Percentiles rank a stretch among this genome's conserved stretches.
Evolutionary conservation across 164 flowering plant genomes (phyloP).

Genomic region (Hamamelis virginiana): DNA sequence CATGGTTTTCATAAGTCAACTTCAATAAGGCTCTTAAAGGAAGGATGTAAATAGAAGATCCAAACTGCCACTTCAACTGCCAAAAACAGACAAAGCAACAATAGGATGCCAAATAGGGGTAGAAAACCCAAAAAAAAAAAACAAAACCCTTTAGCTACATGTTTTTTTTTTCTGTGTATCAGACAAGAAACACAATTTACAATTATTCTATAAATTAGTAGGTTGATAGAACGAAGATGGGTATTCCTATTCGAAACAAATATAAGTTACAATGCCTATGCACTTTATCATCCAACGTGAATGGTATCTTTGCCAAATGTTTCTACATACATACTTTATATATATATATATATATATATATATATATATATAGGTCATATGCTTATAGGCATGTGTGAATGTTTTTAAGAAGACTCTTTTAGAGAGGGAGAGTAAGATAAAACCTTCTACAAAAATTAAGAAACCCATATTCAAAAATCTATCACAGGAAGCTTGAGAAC

Average conservation of each 20-base stretch:
- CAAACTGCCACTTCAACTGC: conserved; percentile 32
- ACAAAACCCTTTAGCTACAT: too few species aligned
- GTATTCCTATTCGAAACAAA: too few species aligned
- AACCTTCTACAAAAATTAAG: not conserved
- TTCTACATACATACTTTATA: too few species aligned
- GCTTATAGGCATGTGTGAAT: not conserved
- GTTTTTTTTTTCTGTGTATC: too few species aligned
- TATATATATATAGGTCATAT: not conserved
- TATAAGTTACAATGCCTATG: too few species aligned
- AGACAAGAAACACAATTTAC: too few species aligned
- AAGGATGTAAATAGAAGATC: conserved; percentile 6
- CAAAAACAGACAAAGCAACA: conserved; percentile 42
- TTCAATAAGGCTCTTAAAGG: conserved; percentile 7
- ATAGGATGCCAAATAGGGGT: conserved; percentile 6
- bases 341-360: not conserved
- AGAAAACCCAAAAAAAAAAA: too few species aligned
- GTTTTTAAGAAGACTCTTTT: not conserved
- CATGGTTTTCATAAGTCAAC: conserved; percentile 20
- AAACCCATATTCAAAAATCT: not conserved
- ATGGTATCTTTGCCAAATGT: too few species aligned
- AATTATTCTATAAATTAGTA: too few species aligned
- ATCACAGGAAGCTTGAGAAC: conserved; percentile 5
- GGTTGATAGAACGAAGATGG: too few species aligned
- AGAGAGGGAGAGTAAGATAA: not conserved
- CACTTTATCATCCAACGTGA: too few species aligned